Evolutionary conservation across 2,329 filamentous ascomycete species (phyloP).

Genomic region (Penicillium sp.): DNA sequence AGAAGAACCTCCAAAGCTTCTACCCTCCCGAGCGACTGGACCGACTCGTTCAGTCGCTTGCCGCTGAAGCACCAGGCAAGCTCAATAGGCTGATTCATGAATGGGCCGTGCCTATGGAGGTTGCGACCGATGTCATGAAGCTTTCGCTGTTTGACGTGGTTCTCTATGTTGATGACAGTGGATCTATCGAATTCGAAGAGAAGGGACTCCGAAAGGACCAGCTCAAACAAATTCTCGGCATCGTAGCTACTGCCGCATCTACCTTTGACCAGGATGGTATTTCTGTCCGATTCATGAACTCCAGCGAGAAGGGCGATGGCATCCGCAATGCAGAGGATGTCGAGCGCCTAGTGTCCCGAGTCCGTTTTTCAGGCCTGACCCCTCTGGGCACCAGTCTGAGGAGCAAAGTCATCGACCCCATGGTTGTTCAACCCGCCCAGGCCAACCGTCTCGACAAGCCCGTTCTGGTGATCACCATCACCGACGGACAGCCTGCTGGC

Average conservation of each 20-base stretch:
- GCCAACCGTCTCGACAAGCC: constrained; percentile 52
- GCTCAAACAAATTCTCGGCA: constrained; percentile 54
- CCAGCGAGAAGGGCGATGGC: constrained; percentile 44
- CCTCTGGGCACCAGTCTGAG: constrained; percentile 57
- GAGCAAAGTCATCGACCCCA: constrained; percentile 55
- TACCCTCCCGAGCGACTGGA: constrained; percentile 48
- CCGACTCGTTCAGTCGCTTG: constrained; percentile 26
- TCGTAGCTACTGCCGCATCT: constrained; percentile 56
- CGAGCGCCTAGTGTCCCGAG: constrained; percentile 48
- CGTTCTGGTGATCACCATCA: constrained; percentile 57
- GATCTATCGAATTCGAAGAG: constrained; percentile 62
- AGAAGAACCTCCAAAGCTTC: constrained; percentile 52
- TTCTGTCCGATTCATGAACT: constrained; percentile 62
- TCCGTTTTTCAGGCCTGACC: constrained; percentile 58
- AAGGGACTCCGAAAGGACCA: constrained; percentile 59
- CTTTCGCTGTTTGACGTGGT: constrained; percentile 55
- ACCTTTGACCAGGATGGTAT: constrained; percentile 64
- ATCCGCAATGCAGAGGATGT: constrained; percentile 53
- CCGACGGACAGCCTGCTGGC: constrained; percentile 58
- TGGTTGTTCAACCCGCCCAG: constrained; percentile 49
- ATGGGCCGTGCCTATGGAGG: constrained; percentile 51
- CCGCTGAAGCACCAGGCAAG: constrained; percentile 33
- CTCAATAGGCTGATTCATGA: constrained; percentile 49
- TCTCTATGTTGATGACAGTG: constrained; percentile 60
- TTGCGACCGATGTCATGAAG: constrained; percentile 56